These are phyloP conservation scores for Garcia nutans DNA, from an alignment of 345 rosid species.

Conservation along the genomic window DNA sequence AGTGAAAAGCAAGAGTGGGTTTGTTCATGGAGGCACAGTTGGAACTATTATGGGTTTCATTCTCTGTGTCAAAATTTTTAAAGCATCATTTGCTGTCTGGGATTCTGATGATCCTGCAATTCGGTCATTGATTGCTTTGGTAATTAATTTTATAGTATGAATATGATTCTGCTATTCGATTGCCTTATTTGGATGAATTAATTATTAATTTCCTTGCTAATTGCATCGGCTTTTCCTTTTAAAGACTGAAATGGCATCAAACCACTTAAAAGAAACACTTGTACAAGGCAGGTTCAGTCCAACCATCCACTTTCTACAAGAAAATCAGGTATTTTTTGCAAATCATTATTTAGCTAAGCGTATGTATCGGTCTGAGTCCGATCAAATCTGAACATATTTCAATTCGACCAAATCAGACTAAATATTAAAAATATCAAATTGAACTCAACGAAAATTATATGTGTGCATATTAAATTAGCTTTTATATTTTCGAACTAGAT, in stretches of 20 bases:
- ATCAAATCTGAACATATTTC: no score
- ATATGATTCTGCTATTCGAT: no score
- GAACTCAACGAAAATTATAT: no score
- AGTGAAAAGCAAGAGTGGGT: constrained; percentile 25
- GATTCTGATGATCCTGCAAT: constrained; percentile 16
- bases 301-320: background rate
- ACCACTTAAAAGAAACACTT: constrained; percentile 1
- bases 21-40: constrained; percentile 25
- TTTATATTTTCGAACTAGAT: no score
- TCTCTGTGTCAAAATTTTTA: constrained; percentile 19
- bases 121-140: constrained; percentile 20
- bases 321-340: background rate
- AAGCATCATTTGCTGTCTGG: constrained; percentile 15
- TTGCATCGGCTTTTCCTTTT: background rate
- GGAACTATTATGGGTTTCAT: constrained; percentile 34
- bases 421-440: no score
- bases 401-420: no score
- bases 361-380: no score
- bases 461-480: no score
- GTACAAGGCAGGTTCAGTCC: background rate
- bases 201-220: no score
- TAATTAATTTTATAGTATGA: constrained; percentile 1
- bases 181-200: no score
- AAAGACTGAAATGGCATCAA: constrained; percentile 3
- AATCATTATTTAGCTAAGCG: no score